Evolutionary conservation across 2,329 filamentous ascomycete species (phyloP), one percentile per base, ranked within the genome.

Genomic region (Grosmannia serpens): DNA sequence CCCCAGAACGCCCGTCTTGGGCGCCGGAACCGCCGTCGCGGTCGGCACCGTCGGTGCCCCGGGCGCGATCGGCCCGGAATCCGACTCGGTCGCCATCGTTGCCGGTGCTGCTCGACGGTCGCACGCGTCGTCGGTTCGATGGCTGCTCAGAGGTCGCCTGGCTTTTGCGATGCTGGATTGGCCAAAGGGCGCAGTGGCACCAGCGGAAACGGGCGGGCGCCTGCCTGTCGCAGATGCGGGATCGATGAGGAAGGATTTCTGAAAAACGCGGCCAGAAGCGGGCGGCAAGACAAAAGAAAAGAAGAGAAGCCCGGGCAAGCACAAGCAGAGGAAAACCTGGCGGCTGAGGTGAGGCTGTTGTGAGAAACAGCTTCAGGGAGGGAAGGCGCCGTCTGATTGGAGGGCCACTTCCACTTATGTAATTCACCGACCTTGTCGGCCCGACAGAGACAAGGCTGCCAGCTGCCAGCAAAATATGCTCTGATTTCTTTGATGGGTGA

Each of bases 1-100:
- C 69, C 59, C 66, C 63, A 38, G 60, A 55, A 10, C 62, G 35
- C 13, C 26, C 22, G 27, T 7, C 52, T 56, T 61, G 58, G 58
- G 11, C 53, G 50, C 57, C 24, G 46, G 53, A 29, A 57, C 46
- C 24, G 55, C 52, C 24, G 53, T 41, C 29, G 59, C 58, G 44
- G 15, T 46, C 1, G 22, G 15, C 2, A 35, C 4, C 1, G 46
- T 24, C 15, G n/a, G 7, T 31, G 22, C 7, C 5, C 9, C 26
- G 3, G 47, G 7, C 49, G 20, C 31, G n/a, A 17, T 33, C 5
- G 44, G n/a, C 13, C 27, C 7, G 7, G 54, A 7, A 22, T 27
- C 9, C 52, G 24, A 24, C 11, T 17, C 22, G 15, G 41, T 38
- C 46, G 55, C 55, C 55, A 50, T 49, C 27, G 31, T 15, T 2